A percentile compares a stretch with the other conserved stretches of the same genome.
Conservation (phyloP, 495 filamentous ascomycete species). For the Daldinia grandis region DNA sequence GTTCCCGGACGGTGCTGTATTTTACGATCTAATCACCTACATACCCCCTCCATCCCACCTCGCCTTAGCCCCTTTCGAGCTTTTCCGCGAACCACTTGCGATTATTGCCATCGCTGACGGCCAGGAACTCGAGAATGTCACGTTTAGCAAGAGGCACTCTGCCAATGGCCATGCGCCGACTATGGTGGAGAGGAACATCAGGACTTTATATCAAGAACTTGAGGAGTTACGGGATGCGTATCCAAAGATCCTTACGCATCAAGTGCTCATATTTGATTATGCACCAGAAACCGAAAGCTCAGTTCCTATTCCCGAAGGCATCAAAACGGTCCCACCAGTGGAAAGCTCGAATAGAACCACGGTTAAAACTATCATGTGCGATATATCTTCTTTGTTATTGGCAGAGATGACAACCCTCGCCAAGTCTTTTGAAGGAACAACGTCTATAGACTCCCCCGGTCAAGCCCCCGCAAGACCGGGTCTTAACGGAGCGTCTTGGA, state of each 20-base stretch:
- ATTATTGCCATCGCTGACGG: constrained; percentile 84
- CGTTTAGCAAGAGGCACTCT: constrained; percentile 57
- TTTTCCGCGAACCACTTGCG: constrained; percentile 80
- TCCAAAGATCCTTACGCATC: constrained; percentile 78
- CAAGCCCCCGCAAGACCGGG: constrained; percentile 47
- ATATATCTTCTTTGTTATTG: constrained; percentile 83
- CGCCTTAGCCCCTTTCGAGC: constrained; percentile 82
- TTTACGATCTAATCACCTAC: constrained; percentile 88
- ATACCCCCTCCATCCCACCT: constrained; percentile 79
- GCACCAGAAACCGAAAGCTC: constrained; percentile 52
- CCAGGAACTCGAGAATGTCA: constrained; percentile 60
- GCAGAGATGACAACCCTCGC: constrained; percentile 89
- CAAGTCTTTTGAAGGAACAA: constrained; percentile 80
- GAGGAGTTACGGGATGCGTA: constrained; percentile 75
- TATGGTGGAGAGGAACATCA: constrained; percentile 57
- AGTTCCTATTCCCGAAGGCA: constrained; percentile 63
- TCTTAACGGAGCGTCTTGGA: constrained; percentile 49
- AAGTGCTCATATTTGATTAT: constrained; percentile 81
- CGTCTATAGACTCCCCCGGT: constrained; percentile 79
- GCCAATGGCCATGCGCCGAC: constrained; percentile 55
- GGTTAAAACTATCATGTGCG: constrained; percentile 93
- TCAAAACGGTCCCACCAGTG: constrained; percentile 76
- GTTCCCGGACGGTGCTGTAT: constrained; percentile 86
- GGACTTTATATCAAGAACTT: constrained; percentile 68
- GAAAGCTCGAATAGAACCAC: constrained; percentile 81